These are phyloP conservation scores for Candida piceae DNA, from an alignment of 805 yeast species.

Conservation along the genomic window DNA sequence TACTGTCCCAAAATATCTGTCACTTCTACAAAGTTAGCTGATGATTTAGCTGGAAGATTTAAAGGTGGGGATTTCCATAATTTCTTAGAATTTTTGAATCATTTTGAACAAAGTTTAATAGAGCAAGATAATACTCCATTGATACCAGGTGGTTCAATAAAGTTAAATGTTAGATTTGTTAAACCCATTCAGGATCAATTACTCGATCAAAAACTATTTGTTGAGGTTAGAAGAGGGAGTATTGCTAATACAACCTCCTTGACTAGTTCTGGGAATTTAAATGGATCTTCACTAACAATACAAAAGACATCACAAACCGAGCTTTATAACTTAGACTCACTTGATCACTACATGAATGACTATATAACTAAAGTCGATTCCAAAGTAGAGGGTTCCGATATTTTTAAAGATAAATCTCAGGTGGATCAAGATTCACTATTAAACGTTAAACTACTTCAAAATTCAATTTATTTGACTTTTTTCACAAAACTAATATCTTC, in stretches of 20 bases:
- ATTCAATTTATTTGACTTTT: slow-evolving; percentile 51
- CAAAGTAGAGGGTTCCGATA: slow-evolving; percentile 3
- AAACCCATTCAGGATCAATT: slow-evolving; percentile 22
- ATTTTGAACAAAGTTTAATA: slow-evolving; percentile 25
- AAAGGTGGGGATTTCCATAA: slow-evolving; percentile 9
- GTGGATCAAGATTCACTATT: slow-evolving; percentile 1
- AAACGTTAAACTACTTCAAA: slow-evolving; percentile 28
- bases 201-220: slow-evolving; percentile 16
- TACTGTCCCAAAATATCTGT: slow-evolving; percentile 32
- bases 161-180: slow-evolving; percentile 23
- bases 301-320: slow-evolving; percentile 15
- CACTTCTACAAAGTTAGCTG: slow-evolving; percentile 20
- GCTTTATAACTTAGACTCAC: slow-evolving; percentile 14
- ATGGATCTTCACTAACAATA: slow-evolving; percentile 3
- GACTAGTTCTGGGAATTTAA: slow-evolving; percentile 2
- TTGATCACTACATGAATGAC: slow-evolving; percentile 17
- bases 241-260: slow-evolving; percentile 9
- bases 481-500: slow-evolving; percentile 57
- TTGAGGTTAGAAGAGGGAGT: slow-evolving; percentile 10
- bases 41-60: slow-evolving; percentile 15
- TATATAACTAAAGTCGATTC: slow-evolving; percentile 19
- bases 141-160: slow-evolving; percentile 6
- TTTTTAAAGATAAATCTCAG: slow-evolving; percentile 1
- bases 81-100: slow-evolving; percentile 20
- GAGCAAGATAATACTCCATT: slow-evolving; percentile 11